These are phyloP conservation scores for Naganishia kalamii DNA, from an alignment of 768 basidiomycete genomes.

Conservation along the genomic window DNA sequence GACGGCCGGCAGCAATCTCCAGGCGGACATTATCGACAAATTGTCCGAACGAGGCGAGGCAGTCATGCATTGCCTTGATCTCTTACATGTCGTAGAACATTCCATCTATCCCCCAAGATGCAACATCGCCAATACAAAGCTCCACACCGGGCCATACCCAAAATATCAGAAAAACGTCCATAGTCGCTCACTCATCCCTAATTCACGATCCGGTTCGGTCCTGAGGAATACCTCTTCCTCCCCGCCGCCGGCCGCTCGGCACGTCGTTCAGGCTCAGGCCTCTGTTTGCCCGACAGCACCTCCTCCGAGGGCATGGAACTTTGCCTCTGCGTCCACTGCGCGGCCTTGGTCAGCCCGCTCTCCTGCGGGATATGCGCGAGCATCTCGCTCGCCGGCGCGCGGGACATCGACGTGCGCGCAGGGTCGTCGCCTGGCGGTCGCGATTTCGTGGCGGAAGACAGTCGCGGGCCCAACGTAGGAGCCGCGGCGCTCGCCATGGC, in stretches of 20 bases:
- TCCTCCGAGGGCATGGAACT: not conserved
- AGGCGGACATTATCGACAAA: too few species aligned
- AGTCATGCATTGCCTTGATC: too few species aligned
- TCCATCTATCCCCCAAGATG: too few species aligned
- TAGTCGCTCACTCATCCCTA: not conserved
- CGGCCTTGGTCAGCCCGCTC: slow-evolving; percentile 9
- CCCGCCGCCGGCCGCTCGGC: not conserved
- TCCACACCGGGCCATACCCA: too few species aligned
- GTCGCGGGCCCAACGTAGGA: not conserved
- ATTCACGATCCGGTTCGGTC: not conserved
- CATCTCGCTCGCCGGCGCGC: not conserved
- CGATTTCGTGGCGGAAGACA: not conserved
- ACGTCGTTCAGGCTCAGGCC: not conserved
- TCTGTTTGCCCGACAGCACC: not conserved
- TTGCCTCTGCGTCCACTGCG: slow-evolving; percentile 18
- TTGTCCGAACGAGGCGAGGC: too few species aligned
- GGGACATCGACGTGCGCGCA: not conserved
- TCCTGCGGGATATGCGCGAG: slow-evolving; percentile 9
- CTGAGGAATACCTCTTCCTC: not conserved
- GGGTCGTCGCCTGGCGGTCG: not conserved
- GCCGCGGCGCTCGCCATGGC: not conserved
- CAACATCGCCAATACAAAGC: too few species aligned
- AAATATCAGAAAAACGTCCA: not conserved
- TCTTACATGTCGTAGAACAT: too few species aligned
- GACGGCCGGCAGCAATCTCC: too few species aligned